phyloP scores from a whole-genome alignment of 2,329 filamentous ascomycete species.

The Raffaelea ambrosiae region DNA sequence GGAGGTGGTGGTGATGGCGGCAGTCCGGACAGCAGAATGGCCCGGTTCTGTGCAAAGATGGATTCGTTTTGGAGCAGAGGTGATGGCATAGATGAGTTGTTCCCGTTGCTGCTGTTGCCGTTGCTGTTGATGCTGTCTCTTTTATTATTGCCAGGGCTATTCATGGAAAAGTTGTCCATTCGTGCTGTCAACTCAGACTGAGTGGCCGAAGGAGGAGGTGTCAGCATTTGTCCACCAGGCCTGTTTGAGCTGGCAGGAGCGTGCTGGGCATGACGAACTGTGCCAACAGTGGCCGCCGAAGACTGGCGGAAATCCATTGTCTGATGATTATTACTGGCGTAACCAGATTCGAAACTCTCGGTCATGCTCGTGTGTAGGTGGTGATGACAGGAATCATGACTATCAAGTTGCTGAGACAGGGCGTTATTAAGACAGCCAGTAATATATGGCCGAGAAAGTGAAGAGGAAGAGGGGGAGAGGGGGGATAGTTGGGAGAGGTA shows the following conservation, averaged over 20 bases:
- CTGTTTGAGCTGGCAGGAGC: background rate
- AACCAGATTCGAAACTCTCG: no score
- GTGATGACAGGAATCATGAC: no score
- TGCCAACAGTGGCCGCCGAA: background rate
- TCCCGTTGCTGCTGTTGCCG: background rate
- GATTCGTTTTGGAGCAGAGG: slow-evolving; percentile 1
- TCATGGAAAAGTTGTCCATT: slow-evolving; percentile 6
- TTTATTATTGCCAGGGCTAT: slow-evolving; percentile 3
- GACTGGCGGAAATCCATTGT: no score
- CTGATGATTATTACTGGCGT: no score
- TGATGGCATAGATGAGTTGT: slow-evolving; percentile 1
- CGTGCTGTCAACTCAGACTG: slow-evolving; percentile 7
- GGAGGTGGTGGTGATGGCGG: slow-evolving; percentile 1
- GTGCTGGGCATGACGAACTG: background rate
- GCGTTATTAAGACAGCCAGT: no score
- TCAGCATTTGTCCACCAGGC: background rate
- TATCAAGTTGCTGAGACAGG: no score
- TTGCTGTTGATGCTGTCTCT: no score
- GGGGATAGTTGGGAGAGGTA: no score
- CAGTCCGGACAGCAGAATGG: slow-evolving; percentile 10
- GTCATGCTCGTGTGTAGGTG: no score
- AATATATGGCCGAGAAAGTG: no score
- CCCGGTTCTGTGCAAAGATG: slow-evolving; percentile 11
- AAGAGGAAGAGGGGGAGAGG: no score
- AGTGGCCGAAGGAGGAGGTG: slow-evolving; percentile 8